phyloP scores from a whole-genome alignment of 2,329 filamentous ascomycete species.

The Microthyrium microscopicum region DNA sequence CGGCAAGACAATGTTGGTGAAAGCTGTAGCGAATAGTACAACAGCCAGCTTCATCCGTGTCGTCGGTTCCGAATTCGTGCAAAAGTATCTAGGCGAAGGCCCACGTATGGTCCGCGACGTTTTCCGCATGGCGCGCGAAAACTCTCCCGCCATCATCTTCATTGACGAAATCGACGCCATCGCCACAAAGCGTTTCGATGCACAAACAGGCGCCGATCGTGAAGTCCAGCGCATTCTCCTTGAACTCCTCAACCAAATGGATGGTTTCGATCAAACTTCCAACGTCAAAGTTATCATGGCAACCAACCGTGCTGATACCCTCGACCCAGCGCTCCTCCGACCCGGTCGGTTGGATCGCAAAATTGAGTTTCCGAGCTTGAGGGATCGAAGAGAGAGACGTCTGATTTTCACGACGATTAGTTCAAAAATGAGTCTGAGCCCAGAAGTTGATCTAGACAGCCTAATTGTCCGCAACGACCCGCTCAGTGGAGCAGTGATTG shows the following conservation, averaged over 20 bases:
- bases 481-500: slow-evolving; percentile 85
- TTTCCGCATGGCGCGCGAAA: slow-evolving; percentile 97
- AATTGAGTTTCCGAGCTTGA: slow-evolving; percentile 94
- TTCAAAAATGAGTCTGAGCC: slow-evolving; percentile 88
- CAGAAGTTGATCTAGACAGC: slow-evolving; percentile 90
- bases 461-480: slow-evolving; percentile 95
- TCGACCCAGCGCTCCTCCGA: slow-evolving; percentile 86
- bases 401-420: slow-evolving; percentile 98
- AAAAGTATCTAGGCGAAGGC: slow-evolving; percentile 95
- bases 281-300: slow-evolving; percentile 99
- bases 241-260: slow-evolving; percentile 98
- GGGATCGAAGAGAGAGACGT: slow-evolving; percentile 83
- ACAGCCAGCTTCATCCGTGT: slow-evolving; percentile 97
- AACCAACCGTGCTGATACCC: slow-evolving; percentile 91
- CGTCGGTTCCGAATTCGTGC: slow-evolving; percentile 94
- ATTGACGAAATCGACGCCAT: slow-evolving; percentile 11
- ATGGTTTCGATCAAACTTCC: slow-evolving; percentile 95
- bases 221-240: slow-evolving; percentile 97
- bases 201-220: slow-evolving; percentile 91
- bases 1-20: slow-evolving; percentile 94
- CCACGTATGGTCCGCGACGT: slow-evolving; percentile 98
- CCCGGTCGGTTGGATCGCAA: slow-evolving; percentile 93
- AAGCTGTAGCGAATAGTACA: slow-evolving; percentile 95
- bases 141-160: slow-evolving; percentile 73
- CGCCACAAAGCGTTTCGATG: slow-evolving; percentile 66